phyloP scores from a whole-genome alignment of 2,329 filamentous ascomycete genomes.

The Venturia oleaginea region DNA sequence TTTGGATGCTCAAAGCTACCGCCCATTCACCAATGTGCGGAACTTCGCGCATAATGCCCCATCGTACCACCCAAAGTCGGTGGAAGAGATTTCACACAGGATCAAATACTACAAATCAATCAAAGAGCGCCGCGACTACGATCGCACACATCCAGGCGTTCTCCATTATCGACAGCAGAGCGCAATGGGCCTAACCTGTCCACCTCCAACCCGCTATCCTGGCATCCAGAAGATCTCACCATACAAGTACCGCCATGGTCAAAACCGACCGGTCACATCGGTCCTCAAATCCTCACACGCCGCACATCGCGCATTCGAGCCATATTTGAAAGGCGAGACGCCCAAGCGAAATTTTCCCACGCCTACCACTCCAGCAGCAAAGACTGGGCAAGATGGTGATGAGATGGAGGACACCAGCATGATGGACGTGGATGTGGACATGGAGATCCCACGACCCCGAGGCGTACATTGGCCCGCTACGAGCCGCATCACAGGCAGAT shows the following conservation, averaged over 20 bases:
- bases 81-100: background rate
- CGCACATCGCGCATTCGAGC: background rate
- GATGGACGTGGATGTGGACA: background rate
- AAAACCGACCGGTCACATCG: constrained; percentile 1
- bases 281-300: background rate
- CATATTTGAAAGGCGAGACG: background rate
- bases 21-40: background rate
- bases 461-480: background rate
- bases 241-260: background rate
- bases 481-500: background rate
- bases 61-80: background rate
- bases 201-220: background rate
- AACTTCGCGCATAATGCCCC: background rate
- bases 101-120: constrained; percentile 4
- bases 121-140: background rate
- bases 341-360: background rate
- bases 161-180: background rate
- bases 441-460: background rate
- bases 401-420: background rate
- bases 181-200: background rate
- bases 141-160: background rate
- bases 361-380: background rate
- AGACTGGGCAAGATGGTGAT: background rate
- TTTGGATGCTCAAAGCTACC: background rate
- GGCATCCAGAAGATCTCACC: background rate